Evolutionary conservation across 345 rosid genomes (phyloP).

Genomic region (Rhodomyrtus tomentosa): DNA sequence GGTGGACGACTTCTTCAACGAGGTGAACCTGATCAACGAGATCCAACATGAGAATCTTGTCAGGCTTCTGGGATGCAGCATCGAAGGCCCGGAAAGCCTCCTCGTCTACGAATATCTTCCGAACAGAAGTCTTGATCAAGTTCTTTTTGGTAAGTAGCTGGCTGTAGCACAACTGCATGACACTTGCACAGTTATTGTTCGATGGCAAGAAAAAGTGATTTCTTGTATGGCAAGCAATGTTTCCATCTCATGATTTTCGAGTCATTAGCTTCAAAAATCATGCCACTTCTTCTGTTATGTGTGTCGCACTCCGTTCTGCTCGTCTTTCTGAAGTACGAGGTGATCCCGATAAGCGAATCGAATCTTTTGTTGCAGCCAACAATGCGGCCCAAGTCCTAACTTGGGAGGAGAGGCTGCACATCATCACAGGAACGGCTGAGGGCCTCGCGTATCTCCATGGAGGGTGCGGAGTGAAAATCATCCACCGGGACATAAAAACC

Average conservation of each 20-base stretch:
- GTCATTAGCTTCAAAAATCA: neutral
- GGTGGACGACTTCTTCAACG: constrained; percentile 80
- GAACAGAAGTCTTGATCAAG: constrained; percentile 64
- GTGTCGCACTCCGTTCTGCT: neutral
- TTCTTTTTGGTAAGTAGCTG: constrained; percentile 43
- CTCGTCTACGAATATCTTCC: constrained; percentile 73
- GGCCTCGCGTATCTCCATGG: constrained; percentile 70
- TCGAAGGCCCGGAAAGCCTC: constrained; percentile 83
- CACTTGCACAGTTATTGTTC: neutral
- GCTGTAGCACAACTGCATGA: neutral
- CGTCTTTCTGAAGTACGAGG: neutral
- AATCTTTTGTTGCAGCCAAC: constrained; percentile 26
- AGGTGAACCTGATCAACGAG: constrained; percentile 58
- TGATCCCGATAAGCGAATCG: neutral
- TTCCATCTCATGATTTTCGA: neutral
- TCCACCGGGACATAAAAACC: constrained; percentile 78
- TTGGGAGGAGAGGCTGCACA: constrained; percentile 52
- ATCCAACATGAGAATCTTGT: constrained; percentile 62
- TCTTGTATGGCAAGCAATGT: neutral
- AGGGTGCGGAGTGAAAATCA: constrained; percentile 45
- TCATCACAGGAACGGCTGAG: constrained; percentile 63
- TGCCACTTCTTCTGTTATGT: neutral
- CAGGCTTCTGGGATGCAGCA: constrained; percentile 69
- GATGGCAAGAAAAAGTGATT: neutral
- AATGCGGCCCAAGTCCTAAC: constrained; percentile 29